Conservation (phyloP, 345 rosid genomes). For the Citropsis articulata region DNA sequence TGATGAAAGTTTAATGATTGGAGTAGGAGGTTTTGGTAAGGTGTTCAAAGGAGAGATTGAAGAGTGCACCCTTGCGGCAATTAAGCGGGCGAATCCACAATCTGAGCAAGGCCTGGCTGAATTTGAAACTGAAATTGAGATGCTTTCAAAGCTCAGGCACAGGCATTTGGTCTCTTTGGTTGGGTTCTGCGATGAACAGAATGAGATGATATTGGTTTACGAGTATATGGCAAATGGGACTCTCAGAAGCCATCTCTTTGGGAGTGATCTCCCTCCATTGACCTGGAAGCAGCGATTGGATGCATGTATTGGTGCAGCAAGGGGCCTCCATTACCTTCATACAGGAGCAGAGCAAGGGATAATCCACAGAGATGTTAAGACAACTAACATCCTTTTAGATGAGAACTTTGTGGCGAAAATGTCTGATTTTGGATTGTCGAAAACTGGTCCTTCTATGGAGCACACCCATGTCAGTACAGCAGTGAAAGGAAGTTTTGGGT, state of each 20-base stretch:
- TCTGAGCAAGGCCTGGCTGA: constrained; percentile 89
- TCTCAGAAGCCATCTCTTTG: constrained; percentile 81
- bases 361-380: constrained; percentile 88
- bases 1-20: constrained; percentile 72
- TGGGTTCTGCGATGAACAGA: constrained; percentile 86
- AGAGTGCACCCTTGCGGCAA: constrained; percentile 72
- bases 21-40: constrained; percentile 88
- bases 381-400: constrained; percentile 79
- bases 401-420: constrained; percentile 78
- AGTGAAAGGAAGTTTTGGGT: constrained; percentile 92
- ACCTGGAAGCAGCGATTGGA: constrained; percentile 84
- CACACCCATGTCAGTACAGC: constrained; percentile 94
- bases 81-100: constrained; percentile 84
- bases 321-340: constrained; percentile 94
- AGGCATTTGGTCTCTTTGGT: constrained; percentile 84
- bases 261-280: constrained; percentile 60
- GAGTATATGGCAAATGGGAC: constrained; percentile 93
- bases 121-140: constrained; percentile 85
- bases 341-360: constrained; percentile 86
- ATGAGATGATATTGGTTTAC: constrained; percentile 91
- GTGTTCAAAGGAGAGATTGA: constrained; percentile 81
- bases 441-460: constrained; percentile 82
- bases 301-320: constrained; percentile 76
- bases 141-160: constrained; percentile 88
- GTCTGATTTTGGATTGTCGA: constrained; percentile 90